Base-by-base conservation (phyloP, 495 filamentous ascomycete genomes). In the Penicillium coffeae region DNA sequence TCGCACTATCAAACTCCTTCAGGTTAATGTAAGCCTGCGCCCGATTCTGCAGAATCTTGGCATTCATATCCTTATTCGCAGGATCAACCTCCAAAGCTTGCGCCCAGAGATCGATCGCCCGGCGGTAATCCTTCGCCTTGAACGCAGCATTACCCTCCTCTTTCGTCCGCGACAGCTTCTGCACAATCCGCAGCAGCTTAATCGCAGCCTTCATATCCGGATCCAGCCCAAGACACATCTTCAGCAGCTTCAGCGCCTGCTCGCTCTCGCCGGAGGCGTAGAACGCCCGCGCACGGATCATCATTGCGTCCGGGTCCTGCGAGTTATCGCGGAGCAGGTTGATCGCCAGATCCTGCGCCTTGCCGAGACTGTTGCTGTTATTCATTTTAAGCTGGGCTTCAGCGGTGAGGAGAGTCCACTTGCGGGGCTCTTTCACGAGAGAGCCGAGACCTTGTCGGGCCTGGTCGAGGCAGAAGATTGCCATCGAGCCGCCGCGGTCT, bases 321-420 rank as follows among this genome's bases (percentile, higher is more conserved):
- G 71, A 87, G 70, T 97, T 96, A 55, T 83, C 76, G 18, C 93
- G 79, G 21, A 98, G 77, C 50, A 98, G 65, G 1, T 75, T 76
- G 80, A 96, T 94, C 42, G 90, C 91, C 15, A 97, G 80, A 62
- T 90, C 92, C 67, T 95, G 89, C 12, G 89, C 92, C 59, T 95
- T 92, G 30, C 89, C 90, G 3, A 94, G 73, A 3, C 89, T 83
- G 69, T 96, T 96, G 46, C 79, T 78, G 56, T 87, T 90, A 44
- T 87, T 87, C 87, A 97, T 90, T 76, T 88, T 93, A 41, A 98
- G 71, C 54, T 93, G 86, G n/a, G 94, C 94, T 68, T 95, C 91
- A 16, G 89, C 94, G 13, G 87, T 78, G 83, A 98, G 81, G 48
- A 98, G 70, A 58, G 84, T 85, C 93, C 93, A 98, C 63, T 94